Evolutionary conservation across 768 basidiomycete genomes (phyloP).

Genomic region (Gelatoporia subvermispora): DNA sequence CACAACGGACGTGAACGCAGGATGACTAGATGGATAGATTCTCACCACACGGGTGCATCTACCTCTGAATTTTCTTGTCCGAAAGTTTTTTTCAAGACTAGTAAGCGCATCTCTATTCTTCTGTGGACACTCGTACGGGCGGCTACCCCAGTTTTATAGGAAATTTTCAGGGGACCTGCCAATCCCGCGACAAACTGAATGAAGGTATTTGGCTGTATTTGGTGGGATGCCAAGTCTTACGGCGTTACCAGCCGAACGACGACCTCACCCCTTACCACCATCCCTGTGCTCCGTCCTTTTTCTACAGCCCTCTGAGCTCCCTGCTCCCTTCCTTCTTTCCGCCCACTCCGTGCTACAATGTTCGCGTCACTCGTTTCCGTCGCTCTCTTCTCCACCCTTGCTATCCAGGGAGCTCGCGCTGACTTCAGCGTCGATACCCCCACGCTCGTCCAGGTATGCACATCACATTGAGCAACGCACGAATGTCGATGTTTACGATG

Average conservation of each 20-base stretch:
- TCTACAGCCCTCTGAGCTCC: constrained; percentile 20
- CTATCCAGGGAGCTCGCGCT: constrained; percentile 48
- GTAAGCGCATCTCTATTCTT: too few relatives aligned
- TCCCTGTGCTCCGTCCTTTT: constrained; percentile 21
- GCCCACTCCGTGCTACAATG: constrained; percentile 47
- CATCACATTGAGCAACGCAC: neutral
- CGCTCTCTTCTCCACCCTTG: constrained; percentile 60
- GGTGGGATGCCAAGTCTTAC: constrained; percentile 3
- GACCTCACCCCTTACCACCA: constrained; percentile 22
- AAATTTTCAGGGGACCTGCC: too few relatives aligned
- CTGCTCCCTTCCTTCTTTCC: constrained; percentile 22
- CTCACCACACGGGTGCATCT: too few relatives aligned
- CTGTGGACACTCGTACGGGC: too few relatives aligned
- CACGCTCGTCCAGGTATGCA: constrained; percentile 44
- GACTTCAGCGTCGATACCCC: constrained; percentile 52
- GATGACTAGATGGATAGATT: too few relatives aligned
- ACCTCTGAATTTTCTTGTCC: too few relatives aligned
- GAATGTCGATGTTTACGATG: neutral
- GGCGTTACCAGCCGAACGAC: constrained; percentile 12
- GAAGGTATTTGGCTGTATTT: constrained; percentile 13
- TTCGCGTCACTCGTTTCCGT: constrained; percentile 73
- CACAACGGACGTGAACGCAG: too few relatives aligned
- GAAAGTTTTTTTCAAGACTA: too few relatives aligned
- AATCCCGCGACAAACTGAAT: too few relatives aligned
- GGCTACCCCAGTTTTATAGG: too few relatives aligned